phyloP scores from a whole-genome alignment of 768 basidiomycete species.

The Termitomyces sp. region DNA sequence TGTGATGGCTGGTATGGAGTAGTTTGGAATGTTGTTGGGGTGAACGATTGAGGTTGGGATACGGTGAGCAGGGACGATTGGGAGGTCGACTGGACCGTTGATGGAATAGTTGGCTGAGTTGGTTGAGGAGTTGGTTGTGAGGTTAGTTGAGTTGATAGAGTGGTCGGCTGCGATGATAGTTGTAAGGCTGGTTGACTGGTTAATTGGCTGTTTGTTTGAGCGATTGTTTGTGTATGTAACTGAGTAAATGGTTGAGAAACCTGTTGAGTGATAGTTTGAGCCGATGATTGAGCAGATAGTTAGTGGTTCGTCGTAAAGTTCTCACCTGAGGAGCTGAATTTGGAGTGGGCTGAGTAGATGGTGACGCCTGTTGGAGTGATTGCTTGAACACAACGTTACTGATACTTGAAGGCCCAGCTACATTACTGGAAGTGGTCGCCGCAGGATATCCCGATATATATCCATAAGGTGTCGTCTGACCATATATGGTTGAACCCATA shows the following conservation, averaged over 20 bases:
- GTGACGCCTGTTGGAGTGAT: not conserved
- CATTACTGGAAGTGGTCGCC: not conserved
- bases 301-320: not conserved
- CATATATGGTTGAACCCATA: conserved; percentile 12
- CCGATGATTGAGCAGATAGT: not conserved
- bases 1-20: conserved; percentile 8
- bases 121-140: not conserved
- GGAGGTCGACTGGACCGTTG: not conserved
- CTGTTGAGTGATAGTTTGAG: not conserved
- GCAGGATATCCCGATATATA: conserved; percentile 2
- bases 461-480: conserved; percentile 12
- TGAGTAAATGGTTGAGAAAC: not conserved
- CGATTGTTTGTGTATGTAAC: not conserved
- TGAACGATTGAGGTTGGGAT: not conserved
- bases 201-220: not conserved
- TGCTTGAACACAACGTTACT: not conserved
- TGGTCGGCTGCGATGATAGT: not conserved
- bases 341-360: not conserved
- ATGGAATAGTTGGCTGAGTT: not conserved
- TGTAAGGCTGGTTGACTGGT: not conserved
- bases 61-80: conserved; percentile 2
- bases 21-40: conserved; percentile 5
- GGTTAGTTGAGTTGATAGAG: not conserved
- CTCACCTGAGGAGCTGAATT: not conserved
- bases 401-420: not conserved